Evolutionary conservation across 2,329 filamentous ascomycete species (phyloP), one percentile per base, ranked within the genome.

Genomic region (Didymella pomorum): DNA sequence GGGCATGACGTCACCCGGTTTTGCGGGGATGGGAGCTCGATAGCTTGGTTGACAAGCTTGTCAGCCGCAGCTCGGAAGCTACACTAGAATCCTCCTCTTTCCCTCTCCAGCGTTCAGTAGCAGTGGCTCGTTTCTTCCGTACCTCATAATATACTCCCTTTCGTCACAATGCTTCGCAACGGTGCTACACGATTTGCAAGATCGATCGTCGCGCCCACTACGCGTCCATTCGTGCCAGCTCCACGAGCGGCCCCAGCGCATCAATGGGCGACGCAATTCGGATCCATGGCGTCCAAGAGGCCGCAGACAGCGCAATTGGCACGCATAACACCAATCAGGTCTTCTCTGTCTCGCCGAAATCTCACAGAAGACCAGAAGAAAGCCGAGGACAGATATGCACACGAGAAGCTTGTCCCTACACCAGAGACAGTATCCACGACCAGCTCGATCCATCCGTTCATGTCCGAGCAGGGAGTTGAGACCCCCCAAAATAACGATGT

Each of bases 391-490:
- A 79, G 82, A 63, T 67, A 86, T 9, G 82, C 76, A 12, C 67
- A 87, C 46, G 72, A 85, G 71, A 84, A 84, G 69, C 77, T 93
- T n/a, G 71, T 85, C 56, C 70, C 85, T 2, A 76, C 85, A 26
- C 89, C 89, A 0, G 84, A 85, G 37, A 74, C 79, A 7, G 89
- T 93, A 0, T 85, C 87, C 0, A 76, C 77, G 21, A 81, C 81
- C 41, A 93, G 89, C 12, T 72, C 75, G 3, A 76, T 73, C 4
- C 79, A 80, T 58, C 76, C 78, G 1, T 57, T 81, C 16, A 70
- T 77, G 16, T 67, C 70, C 7, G 78, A 81, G 59, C 70, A 80
- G 29, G 77, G 29, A 12, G 12, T 31, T 16, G 29, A 31, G 29
- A 31, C 14, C 6, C 29, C 29, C 67, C 73, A 33, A 71, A 56